Evolutionary conservation across 1,139 yeast genomes (phyloP).

Genomic region (Candida dubliniensis): DNA sequence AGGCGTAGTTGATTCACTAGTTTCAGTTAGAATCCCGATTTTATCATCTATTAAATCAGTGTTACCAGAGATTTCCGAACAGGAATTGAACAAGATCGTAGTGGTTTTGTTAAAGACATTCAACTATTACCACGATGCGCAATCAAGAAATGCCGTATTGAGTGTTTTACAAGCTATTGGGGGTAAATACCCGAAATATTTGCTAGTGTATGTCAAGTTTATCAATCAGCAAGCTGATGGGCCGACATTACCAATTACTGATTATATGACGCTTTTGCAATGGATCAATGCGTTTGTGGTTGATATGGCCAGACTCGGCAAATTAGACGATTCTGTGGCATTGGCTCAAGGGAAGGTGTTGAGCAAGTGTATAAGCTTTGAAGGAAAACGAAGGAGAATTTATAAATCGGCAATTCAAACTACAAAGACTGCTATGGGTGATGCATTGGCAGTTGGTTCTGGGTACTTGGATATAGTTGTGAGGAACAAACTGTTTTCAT

Average conservation of each 20-base stretch:
- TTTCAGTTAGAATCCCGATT: conserved; percentile 33
- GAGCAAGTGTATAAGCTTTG: conserved; percentile 18
- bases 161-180: conserved; percentile 37
- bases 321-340: conserved; percentile 17
- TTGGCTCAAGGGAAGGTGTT: conserved; percentile 25
- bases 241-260: conserved; percentile 49
- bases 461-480: conserved; percentile 15
- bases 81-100: conserved; percentile 22
- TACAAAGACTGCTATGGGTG: conserved; percentile 29
- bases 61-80: conserved; percentile 19
- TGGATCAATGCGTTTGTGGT: conserved; percentile 50
- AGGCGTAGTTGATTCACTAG: conserved; percentile 33
- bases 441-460: conserved; percentile 10
- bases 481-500: conserved; percentile 15
- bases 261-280: conserved; percentile 53
- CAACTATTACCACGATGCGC: conserved; percentile 51
- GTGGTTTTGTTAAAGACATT: conserved; percentile 42
- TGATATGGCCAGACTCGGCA: conserved; percentile 17
- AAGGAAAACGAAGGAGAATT: conserved; percentile 40
- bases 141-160: conserved; percentile 44
- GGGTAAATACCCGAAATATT: conserved; percentile 28
- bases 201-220: conserved; percentile 36
- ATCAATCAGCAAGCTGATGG: conserved; percentile 34
- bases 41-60: conserved; percentile 21
- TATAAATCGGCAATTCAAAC: conserved; percentile 42